Evolutionary conservation across 106 monocot genomes (phyloP).

Genomic region (Phalaenopsis equestris): DNA sequence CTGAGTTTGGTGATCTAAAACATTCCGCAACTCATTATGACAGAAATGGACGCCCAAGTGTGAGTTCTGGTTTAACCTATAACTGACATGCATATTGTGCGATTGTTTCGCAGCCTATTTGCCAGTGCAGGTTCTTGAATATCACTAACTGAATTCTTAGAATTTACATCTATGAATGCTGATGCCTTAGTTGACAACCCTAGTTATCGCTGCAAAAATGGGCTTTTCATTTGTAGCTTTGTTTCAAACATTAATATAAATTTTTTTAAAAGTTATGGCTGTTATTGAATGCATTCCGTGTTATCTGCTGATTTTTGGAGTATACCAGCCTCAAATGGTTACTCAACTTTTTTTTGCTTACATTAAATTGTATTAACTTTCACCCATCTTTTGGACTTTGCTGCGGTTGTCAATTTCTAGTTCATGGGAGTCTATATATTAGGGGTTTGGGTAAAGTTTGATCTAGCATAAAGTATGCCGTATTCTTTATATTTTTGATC

Average conservation of each 20-base stretch:
- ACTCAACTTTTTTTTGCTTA: not conserved
- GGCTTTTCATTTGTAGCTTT: not conserved
- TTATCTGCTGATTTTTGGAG: not conserved
- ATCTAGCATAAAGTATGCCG: not conserved
- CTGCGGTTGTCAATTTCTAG: not conserved
- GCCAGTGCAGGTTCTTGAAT: too few species aligned
- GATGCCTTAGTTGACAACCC: not conserved
- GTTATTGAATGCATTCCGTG: not conserved
- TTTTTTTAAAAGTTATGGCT: not conserved
- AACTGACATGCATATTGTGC: constrained; percentile 1
- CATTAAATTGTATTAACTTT: not conserved
- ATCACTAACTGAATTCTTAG: too few species aligned
- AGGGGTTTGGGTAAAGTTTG: not conserved
- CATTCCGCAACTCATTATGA: constrained; percentile 79
- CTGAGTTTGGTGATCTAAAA: constrained; percentile 78
- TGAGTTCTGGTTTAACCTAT: constrained; percentile 29
- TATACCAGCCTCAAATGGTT: not conserved
- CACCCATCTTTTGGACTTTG: not conserved
- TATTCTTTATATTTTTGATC: not conserved
- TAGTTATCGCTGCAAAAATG: not conserved
- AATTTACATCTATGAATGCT: not conserved
- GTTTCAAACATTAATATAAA: not conserved
- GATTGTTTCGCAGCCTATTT: not conserved
- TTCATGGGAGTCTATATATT: not conserved
- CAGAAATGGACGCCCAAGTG: constrained; percentile 71